These are phyloP conservation scores for Metroxylon sagu DNA, from an alignment of 176 grass and related monocot genomes.

Conservation along the genomic window DNA sequence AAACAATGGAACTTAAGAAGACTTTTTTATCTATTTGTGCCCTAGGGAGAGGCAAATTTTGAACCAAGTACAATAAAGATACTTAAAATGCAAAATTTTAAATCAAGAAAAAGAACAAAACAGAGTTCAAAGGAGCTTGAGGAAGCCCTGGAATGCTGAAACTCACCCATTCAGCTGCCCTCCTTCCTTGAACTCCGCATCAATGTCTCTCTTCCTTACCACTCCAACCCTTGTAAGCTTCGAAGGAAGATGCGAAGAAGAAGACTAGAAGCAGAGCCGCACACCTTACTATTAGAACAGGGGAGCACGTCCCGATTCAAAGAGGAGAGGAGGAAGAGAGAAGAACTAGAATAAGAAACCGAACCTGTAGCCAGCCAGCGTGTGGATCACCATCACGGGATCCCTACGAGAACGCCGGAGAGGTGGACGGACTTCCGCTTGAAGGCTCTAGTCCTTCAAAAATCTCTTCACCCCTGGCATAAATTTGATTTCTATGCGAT, in stretches of 20 bases:
- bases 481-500: no score
- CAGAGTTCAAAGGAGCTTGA: no score
- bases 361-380: constrained; percentile 74
- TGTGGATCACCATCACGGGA: constrained; percentile 72
- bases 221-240: constrained; percentile 74
- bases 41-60: no score
- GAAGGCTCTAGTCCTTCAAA: constrained; percentile 52
- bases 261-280: constrained; percentile 72
- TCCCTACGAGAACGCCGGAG: constrained; percentile 61
- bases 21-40: no score
- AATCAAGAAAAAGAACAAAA: no score
- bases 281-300: constrained; percentile 28
- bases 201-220: constrained; percentile 69
- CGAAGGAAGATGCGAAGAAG: constrained; percentile 93
- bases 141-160: not conserved
- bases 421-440: constrained; percentile 74
- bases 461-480: no score
- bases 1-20: no score
- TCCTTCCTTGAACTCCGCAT: constrained; percentile 79
- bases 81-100: no score
- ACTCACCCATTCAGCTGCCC: constrained; percentile 76
- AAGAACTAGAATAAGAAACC: not conserved
- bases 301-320: no score
- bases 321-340: not conserved
- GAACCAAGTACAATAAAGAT: no score